These are phyloP conservation scores for Coniochaeta sp. DNA, from an alignment of 2,329 filamentous ascomycete species.

Conservation along the genomic window DNA sequence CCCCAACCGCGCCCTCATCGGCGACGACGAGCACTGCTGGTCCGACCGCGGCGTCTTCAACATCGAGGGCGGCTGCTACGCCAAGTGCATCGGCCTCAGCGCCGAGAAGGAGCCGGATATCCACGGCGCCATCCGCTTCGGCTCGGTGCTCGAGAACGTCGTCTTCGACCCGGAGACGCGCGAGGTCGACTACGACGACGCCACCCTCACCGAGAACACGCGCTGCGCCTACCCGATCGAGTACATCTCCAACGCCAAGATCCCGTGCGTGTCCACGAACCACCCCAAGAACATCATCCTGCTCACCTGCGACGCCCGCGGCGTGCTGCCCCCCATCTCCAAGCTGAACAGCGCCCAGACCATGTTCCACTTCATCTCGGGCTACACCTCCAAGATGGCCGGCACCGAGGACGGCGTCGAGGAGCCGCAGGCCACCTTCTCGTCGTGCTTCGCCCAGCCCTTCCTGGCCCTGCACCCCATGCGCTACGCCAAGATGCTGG, in stretches of 20 bases:
- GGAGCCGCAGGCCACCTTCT: constrained; percentile 98
- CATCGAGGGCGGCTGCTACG: constrained; percentile 99
- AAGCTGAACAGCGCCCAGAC: constrained; percentile 92
- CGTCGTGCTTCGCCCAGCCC: constrained; percentile 96
- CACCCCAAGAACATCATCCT: constrained; percentile 98
- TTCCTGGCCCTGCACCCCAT: constrained; percentile 99
- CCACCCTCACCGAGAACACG: constrained; percentile 95
- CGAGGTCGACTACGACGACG: constrained; percentile 90
- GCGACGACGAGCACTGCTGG: constrained; percentile 99
- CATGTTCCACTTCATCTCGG: constrained; percentile 99
- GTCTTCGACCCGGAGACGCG: constrained; percentile 91
- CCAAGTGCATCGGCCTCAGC: constrained; percentile 95
- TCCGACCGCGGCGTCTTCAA: constrained; percentile 96
- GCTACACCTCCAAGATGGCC: constrained; percentile 99
- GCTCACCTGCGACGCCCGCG: constrained; percentile 94
- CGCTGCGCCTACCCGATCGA: constrained; percentile 98
- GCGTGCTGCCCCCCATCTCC: constrained; percentile 94
- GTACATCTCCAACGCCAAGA: constrained; percentile 98
- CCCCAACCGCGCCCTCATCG: constrained; percentile 36
- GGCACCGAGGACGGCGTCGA: constrained; percentile 96
- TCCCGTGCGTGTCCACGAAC: constrained; percentile 79
- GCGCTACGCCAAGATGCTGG: constrained; percentile 97
- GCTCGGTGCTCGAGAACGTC: constrained; percentile 96
- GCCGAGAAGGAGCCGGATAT: constrained; percentile 99
- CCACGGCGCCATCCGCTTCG: constrained; percentile 90